Evolutionary conservation across 352 stramenopile genomes (phyloP).

Genomic region (Aphanomyces invadans): DNA sequence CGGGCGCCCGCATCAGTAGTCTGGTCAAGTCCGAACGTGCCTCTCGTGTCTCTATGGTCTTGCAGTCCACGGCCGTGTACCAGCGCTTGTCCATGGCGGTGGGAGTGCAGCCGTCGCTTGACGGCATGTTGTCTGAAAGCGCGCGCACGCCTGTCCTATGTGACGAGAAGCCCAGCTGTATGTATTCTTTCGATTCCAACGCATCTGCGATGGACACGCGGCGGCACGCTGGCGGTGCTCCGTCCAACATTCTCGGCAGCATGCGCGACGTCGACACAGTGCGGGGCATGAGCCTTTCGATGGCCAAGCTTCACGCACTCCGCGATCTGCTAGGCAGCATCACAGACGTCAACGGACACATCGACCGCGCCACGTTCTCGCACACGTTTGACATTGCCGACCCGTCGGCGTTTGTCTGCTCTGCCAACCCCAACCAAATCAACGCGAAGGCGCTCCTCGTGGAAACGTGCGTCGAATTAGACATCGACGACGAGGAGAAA

Average conservation of each 20-base stretch:
- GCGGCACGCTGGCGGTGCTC: not conserved
- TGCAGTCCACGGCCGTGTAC: slow-evolving; percentile 53
- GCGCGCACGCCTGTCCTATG: slow-evolving; percentile 56
- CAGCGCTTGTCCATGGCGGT: slow-evolving; percentile 40
- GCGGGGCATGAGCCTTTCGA: slow-evolving; percentile 31
- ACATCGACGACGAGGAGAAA: slow-evolving; percentile 66
- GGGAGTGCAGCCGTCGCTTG: slow-evolving; percentile 40
- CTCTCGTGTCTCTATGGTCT: slow-evolving; percentile 56
- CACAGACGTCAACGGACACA: slow-evolving; percentile 47
- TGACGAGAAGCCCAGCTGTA: slow-evolving; percentile 57
- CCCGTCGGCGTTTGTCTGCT: slow-evolving; percentile 50
- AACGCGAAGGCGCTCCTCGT: slow-evolving; percentile 73
- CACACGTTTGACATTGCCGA: slow-evolving; percentile 58
- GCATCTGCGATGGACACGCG: not conserved
- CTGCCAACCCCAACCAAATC: slow-evolving; percentile 43
- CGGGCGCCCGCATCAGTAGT: not conserved
- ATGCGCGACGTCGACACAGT: slow-evolving; percentile 27
- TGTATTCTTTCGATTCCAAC: slow-evolving; percentile 44
- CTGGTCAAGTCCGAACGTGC: not conserved
- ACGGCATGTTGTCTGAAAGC: slow-evolving; percentile 33
- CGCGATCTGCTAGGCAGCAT: slow-evolving; percentile 71
- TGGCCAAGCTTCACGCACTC: slow-evolving; percentile 56
- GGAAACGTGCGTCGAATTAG: slow-evolving; percentile 68
- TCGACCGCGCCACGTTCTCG: slow-evolving; percentile 69
- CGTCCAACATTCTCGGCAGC: slow-evolving; percentile 38